Conservation (phyloP, 2,329 filamentous ascomycete genomes). For the Fonsecaea erecta region DNA sequence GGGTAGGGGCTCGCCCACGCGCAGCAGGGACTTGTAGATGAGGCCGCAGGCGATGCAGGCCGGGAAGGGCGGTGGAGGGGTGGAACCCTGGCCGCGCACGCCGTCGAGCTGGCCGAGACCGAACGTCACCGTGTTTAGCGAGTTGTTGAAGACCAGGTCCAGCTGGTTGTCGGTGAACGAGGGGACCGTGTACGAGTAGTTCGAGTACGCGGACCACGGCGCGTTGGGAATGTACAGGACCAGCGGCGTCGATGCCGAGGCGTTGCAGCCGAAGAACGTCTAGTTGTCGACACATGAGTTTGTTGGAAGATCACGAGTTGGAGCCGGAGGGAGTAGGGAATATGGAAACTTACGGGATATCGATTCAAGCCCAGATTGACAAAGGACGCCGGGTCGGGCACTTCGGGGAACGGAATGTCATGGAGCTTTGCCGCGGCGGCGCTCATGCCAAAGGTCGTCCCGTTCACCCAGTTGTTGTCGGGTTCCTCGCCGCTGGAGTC, state of each 20-base stretch:
- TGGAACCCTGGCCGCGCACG: background rate
- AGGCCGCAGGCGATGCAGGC: constrained; percentile 86
- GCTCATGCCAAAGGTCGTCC: constrained; percentile 15
- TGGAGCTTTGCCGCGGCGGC: constrained; percentile 28
- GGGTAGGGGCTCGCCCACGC: constrained; percentile 72
- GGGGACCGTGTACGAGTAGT: constrained; percentile 15
- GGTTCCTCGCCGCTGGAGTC: constrained; percentile 9
- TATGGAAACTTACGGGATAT: no score
- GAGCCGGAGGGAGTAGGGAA: no score
- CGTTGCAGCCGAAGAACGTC: constrained; percentile 38
- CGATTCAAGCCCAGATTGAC: no score
- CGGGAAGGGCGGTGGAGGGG: constrained; percentile 62
- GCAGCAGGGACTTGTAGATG: constrained; percentile 73
- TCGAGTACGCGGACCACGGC: constrained; percentile 36
- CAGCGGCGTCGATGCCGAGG: constrained; percentile 29
- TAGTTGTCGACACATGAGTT: no score
- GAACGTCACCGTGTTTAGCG: constrained; percentile 81
- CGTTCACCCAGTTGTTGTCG: constrained; percentile 23
- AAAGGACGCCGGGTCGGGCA: no score
- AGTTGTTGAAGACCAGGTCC: constrained; percentile 81
- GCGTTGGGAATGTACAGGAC: constrained; percentile 38
- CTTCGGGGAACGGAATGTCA: constrained; percentile 15
- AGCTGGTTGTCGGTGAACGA: constrained; percentile 55
- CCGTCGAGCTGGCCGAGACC: constrained; percentile 67
- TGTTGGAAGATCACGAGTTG: no score